Conservation (phyloP, 164 flowering plant genomes). For the Houttuynia cordata region DNA sequence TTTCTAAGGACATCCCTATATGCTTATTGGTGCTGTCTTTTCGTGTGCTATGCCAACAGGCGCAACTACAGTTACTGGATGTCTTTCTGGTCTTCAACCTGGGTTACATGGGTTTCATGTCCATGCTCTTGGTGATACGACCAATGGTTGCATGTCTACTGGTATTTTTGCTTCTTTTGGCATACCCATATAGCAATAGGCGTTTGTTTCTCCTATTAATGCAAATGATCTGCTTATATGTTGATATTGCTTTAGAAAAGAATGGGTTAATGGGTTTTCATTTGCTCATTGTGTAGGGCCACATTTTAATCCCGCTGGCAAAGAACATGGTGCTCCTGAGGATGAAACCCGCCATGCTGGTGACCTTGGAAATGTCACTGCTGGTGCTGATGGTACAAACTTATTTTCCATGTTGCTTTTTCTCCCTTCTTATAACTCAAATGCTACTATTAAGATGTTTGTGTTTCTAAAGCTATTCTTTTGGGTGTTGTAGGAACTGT, state of each 20-base stretch:
- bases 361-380: slow-evolving; percentile 83
- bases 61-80: slow-evolving; percentile 75
- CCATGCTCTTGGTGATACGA: slow-evolving; percentile 96
- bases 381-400: slow-evolving; percentile 70
- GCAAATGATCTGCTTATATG: neutral
- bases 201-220: neutral
- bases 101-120: slow-evolving; percentile 97
- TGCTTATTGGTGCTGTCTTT: neutral
- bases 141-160: slow-evolving; percentile 97
- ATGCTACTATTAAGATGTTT: neutral
- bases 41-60: slow-evolving; percentile 21
- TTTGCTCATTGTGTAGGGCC: slow-evolving; percentile 30
- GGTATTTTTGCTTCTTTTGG: slow-evolving; percentile 25
- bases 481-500: slow-evolving; percentile 46
- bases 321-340: slow-evolving; percentile 91
- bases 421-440: neutral
- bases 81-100: slow-evolving; percentile 67
- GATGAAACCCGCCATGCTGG: slow-evolving; percentile 95
- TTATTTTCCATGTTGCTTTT: neutral
- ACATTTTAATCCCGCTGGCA: slow-evolving; percentile 77
- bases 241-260: no score
- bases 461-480: neutral
- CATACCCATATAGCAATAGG: neutral
- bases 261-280: neutral
- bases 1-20: neutral